phyloP scores from a whole-genome alignment of 306 rosid genomes.

The Trichosanthes cucumerina region DNA sequence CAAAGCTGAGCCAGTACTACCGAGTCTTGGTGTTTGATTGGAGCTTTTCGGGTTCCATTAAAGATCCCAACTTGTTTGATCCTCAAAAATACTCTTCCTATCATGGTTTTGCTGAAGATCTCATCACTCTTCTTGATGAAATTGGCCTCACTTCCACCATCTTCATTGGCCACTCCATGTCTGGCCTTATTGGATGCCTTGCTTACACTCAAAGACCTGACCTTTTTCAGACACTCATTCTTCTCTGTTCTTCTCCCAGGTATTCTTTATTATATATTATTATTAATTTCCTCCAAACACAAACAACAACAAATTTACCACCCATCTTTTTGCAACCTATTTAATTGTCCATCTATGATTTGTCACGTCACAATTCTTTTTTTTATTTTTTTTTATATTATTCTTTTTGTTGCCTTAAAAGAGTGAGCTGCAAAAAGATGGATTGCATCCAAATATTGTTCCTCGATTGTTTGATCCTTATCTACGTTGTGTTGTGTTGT shows the following conservation, averaged over 20 bases:
- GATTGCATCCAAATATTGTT: no score
- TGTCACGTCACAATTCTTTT: no score
- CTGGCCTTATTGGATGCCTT: slow-evolving; percentile 84
- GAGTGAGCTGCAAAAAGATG: no score
- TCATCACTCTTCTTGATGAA: slow-evolving; percentile 43
- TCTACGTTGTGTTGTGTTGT: no score
- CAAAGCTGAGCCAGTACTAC: slow-evolving; percentile 30
- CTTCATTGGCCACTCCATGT: slow-evolving; percentile 90
- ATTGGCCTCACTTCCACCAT: slow-evolving; percentile 32
- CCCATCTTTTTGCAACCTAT: no score
- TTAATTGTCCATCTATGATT: no score
- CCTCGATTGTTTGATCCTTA: no score
- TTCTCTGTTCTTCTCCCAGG: slow-evolving; percentile 71
- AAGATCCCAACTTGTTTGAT: slow-evolving; percentile 35
- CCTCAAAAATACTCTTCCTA: slow-evolving; percentile 45
- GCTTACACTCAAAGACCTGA: slow-evolving; percentile 71
- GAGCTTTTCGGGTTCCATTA: slow-evolving; percentile 52
- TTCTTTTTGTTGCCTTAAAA: no score
- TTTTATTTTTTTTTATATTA: no score
- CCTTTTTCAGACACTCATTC: slow-evolving; percentile 62
- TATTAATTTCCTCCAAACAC: no score
- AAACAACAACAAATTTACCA: no score
- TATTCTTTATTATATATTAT: no score
- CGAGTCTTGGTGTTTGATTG: slow-evolving; percentile 62
- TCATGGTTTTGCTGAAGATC: slow-evolving; percentile 49